A percentile compares a stretch with the other conserved stretches of the same genome.
These are phyloP conservation scores for Viola pubescens DNA, from an alignment of 441 rosid species.

Conservation along the genomic window DNA sequence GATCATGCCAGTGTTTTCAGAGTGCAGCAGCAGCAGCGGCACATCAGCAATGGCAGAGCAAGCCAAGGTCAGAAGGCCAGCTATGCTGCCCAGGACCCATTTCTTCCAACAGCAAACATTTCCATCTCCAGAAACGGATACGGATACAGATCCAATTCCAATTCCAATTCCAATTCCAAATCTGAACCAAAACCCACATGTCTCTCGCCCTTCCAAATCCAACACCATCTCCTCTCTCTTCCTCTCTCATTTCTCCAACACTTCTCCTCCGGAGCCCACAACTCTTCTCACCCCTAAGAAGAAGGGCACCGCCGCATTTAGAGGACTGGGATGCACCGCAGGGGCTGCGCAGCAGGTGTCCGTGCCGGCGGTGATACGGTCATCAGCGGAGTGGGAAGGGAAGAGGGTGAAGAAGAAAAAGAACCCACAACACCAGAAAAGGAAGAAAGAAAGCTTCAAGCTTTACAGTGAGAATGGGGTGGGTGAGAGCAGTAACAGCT, in stretches of 20 bases:
- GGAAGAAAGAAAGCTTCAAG: constrained; percentile 30
- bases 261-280: constrained; percentile 16
- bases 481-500: constrained; percentile 12
- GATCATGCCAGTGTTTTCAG: constrained; percentile 42
- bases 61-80: constrained; percentile 32
- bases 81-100: constrained; percentile 30
- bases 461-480: constrained; percentile 19
- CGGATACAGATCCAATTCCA: constrained; percentile 4
- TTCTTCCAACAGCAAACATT: constrained; percentile 18
- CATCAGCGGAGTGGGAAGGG: constrained; percentile 76
- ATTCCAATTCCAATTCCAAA: not conserved
- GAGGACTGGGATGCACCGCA: constrained; percentile 71
- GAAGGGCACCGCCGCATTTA: constrained; percentile 40
- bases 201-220: constrained; percentile 37
- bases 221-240: constrained; percentile 26
- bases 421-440: constrained; percentile 30
- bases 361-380: constrained; percentile 65
- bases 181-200: constrained; percentile 32
- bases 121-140: not conserved
- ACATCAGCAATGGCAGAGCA: constrained; percentile 37
- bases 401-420: constrained; percentile 41
- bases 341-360: constrained; percentile 74
- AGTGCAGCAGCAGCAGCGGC: constrained; percentile 16
- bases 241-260: constrained; percentile 20
- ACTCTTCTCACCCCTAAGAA: constrained; percentile 22